Base-by-base conservation (phyloP, 2,329 filamentous ascomycete species). In the Incumbomyces delicatus region DNA sequence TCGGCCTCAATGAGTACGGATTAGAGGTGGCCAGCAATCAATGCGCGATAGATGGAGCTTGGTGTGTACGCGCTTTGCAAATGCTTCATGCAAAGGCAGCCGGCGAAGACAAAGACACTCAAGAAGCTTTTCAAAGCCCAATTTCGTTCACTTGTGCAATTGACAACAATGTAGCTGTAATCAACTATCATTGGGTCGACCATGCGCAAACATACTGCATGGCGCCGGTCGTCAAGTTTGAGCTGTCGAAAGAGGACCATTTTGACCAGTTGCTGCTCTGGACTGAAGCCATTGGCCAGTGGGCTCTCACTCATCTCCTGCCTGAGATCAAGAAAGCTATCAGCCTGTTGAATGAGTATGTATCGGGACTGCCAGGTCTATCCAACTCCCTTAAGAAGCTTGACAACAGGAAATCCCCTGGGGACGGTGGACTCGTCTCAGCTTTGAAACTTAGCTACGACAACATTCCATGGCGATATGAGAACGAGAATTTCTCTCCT, bases 141-240 rank as follows among this genome's bases (percentile, higher is more conserved):
- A 42, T 53, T 6, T 41, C 55, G 4, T 57, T 57, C 32, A 55
- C 52, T 1, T 57, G 55, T 41, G 44, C 44, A 18, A 56, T 56
- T 30, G 54, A 57, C 41, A 55, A 56, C 38, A 46, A 48, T 1
- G 51, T 53, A 37, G 55, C 55, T 8, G 49, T 57, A 10, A 32
- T 57, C 31, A 57, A 57, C 37, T 46, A 56, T 14, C 55, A 57
- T 34, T 57, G 55, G 55, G 48, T 57, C 17, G 55, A 55, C 27
- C 49, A 53, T 31, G 49, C 47, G n/a, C 51, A 56, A 20, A 50
- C 44, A 5, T 57, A 55, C 40, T 57, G 48, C 48, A 57, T 57
- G 54, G 48, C 55, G 2, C 52, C 53, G 1, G 32, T 57, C n/a
- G 51, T 51, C 48, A 55, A 52, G 38, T 57, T 57, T 35, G 54